Percentiles rank a stretch among this genome's conserved stretches.
phyloP scores from a whole-genome alignment of 345 rosid species.

The Streptanthus diversifolius region DNA sequence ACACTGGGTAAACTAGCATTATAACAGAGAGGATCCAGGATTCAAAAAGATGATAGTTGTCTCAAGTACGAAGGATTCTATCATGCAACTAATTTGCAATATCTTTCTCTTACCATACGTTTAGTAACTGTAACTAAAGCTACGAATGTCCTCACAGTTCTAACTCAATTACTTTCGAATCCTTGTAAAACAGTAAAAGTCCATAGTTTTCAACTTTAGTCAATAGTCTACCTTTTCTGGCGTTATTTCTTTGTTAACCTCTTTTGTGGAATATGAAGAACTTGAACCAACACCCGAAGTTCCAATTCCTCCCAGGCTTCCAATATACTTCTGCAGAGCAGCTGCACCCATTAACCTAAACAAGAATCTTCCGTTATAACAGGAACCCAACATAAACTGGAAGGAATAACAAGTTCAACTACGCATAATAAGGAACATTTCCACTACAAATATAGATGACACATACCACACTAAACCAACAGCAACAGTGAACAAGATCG shows the following conservation, averaged over 20 bases:
- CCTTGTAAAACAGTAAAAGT: constrained; percentile 9
- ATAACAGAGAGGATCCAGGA: neutral
- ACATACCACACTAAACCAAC: constrained; percentile 84
- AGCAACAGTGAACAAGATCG: constrained; percentile 81
- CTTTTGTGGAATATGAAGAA: constrained; percentile 88
- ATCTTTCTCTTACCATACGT: neutral
- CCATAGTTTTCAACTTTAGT: neutral
- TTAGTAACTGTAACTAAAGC: neutral
- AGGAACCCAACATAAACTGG: constrained; percentile 16
- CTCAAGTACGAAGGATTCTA: constrained; percentile 1
- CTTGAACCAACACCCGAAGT: constrained; percentile 95
- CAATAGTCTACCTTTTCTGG: constrained; percentile 77
- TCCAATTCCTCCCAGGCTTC: constrained; percentile 95
- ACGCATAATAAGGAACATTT: neutral
- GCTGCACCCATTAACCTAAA: constrained; percentile 93
- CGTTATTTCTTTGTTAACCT: constrained; percentile 81
- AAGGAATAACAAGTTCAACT: constrained; percentile 11
- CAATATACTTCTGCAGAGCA: constrained; percentile 91
- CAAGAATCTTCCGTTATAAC: constrained; percentile 15
- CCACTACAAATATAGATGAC: constrained; percentile 2
- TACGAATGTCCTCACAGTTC: neutral
- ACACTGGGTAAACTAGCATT: constrained; percentile 3
- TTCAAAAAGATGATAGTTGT: neutral
- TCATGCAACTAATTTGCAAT: constrained; percentile 10
- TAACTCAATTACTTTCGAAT: neutral